Evolutionary conservation across 2,329 filamentous ascomycete genomes (phyloP), one percentile per base, ranked within the genome.

Genomic region (Nectriaceae sp.): DNA sequence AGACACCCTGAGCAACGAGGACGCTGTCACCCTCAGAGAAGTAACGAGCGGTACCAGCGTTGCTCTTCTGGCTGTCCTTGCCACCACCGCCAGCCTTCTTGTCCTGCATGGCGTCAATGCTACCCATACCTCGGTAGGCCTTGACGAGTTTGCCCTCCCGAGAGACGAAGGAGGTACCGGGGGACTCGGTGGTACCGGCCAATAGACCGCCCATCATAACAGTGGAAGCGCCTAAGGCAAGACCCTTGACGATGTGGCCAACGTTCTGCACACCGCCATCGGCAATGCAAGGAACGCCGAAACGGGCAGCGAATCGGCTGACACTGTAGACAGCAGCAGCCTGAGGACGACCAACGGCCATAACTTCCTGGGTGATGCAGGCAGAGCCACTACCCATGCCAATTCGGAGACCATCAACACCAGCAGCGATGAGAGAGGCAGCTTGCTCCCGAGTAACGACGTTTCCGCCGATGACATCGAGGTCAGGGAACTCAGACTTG

Each of bases 151-250:
- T 95, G 57, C 94, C 94, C 74, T 97, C 93, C 52, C 89, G 88
- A 66, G 90, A 96, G 61, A 99, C 90, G 67, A 96, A 97, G 60
- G 95, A 97, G 58, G 93, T 92, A 57, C 94, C 95, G 29, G 94
- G 94, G 31, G 93, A 97, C 76, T 99, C 94, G 36, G 93, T 97
- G 55, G 94, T 97, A 69, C 95, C 94, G 42, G 94, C 94, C 57
- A 99, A 83, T 44, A 99, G 85, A 75, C 94, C 95, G 64, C 94
- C 94, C 94, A 99, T 99, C 94, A 99, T 99, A 70, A 99, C 88
- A 31, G 92, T 95, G 39, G 89, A 90, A 50, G 94, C 94, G 61
- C 94, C 94, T 56, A 99, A 85, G 40, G 94, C 87, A 58, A 99
- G 85, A 69, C 92, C 93, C 82, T 99, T 99, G 73, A 99, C 94